Evolutionary conservation across 768 basidiomycete species (phyloP), one percentile per base, ranked within the genome.

Genomic region (Tulasnella sp.): DNA sequence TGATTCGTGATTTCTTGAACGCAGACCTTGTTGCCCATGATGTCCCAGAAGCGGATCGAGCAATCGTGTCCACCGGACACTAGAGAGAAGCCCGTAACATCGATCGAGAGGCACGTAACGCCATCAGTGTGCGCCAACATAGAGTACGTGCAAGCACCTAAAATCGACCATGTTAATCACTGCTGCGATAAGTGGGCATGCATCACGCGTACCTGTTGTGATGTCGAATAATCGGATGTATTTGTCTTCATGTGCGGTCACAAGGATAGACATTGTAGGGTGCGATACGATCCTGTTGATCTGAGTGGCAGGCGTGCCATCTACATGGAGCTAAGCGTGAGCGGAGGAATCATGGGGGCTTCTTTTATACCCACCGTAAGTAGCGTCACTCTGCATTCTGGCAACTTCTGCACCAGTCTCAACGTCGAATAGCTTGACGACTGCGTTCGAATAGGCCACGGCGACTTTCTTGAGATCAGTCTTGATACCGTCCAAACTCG

Each of bases 21-120:
- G 82, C 95, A 97, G 67, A 90, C 88, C 49, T 89, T 88, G 74
- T 90, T 87, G 77, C 91, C 91, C 42, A 93, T 88, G 70, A 98
- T 83, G 82, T 97, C 94, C 97, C 97, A 99, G 84, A 97, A 91
- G 34, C 96, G 92, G 45, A 94, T 85, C 19, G 94, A 96, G 82
- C 96, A 96, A 82, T 99, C 97, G 82, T 97, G 94, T 75, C 93
- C 92, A 52, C 91, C 93, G 0, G 96, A 94, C 5, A 94, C 91
- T 71, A 99, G 88, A 6, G 91, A 90, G 80, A 94, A 94, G 7
- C 93, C 93, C 1, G 96, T 87, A 0, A 92, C 89, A 79, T 96
- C 93, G 78, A 98, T 90, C 25, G 93, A 91, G 36, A 99, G 84
- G 34, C 94, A 95, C 22, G 96, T 97, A 42, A 98, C 92, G 3